phyloP scores from a whole-genome alignment of 2,329 filamentous ascomycete genomes.

The Neospermospora avenae region DNA sequence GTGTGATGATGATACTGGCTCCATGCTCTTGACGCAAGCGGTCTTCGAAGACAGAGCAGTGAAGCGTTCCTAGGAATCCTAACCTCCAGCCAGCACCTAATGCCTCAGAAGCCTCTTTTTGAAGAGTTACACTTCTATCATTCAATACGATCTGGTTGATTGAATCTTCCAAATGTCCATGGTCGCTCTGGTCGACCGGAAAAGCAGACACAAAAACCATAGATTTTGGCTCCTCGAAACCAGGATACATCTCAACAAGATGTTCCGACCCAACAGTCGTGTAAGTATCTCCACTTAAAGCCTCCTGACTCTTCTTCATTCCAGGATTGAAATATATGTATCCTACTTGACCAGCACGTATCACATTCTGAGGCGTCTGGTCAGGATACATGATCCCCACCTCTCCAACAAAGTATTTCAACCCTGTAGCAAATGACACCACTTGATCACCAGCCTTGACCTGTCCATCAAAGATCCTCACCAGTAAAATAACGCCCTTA shows the following conservation, averaged over 20 bases:
- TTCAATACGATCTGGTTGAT: conserved; percentile 93
- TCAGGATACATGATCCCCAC: conserved; percentile 95
- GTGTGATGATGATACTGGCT: conserved; percentile 92
- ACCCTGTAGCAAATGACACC: conserved; percentile 81
- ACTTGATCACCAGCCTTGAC: conserved; percentile 80
- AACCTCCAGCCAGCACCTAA: conserved; percentile 91
- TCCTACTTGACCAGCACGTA: conserved; percentile 91
- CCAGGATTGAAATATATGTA: conserved; percentile 98
- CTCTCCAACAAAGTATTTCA: conserved; percentile 91
- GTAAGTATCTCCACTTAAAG: conserved; percentile 93
- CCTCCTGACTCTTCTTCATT: conserved; percentile 95
- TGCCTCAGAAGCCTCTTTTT: conserved; percentile 92
- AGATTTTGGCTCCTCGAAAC: conserved; percentile 94
- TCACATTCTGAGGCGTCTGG: conserved; percentile 72
- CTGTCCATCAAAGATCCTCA: conserved; percentile 85
- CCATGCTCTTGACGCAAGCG: conserved; percentile 91
- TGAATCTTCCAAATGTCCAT: conserved; percentile 83
- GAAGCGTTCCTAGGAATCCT: conserved; percentile 92
- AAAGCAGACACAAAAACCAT: conserved; percentile 99
- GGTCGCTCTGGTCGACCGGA: conserved; percentile 86
- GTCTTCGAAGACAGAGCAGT: conserved; percentile 99
- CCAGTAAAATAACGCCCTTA: conserved; percentile 85
- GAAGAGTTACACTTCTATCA: conserved; percentile 88
- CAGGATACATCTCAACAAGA: conserved; percentile 75
- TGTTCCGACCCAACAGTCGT: conserved; percentile 77